These are phyloP conservation scores for Huntiella omanensis DNA, from an alignment of 2,329 filamentous ascomycete species.

Conservation along the genomic window DNA sequence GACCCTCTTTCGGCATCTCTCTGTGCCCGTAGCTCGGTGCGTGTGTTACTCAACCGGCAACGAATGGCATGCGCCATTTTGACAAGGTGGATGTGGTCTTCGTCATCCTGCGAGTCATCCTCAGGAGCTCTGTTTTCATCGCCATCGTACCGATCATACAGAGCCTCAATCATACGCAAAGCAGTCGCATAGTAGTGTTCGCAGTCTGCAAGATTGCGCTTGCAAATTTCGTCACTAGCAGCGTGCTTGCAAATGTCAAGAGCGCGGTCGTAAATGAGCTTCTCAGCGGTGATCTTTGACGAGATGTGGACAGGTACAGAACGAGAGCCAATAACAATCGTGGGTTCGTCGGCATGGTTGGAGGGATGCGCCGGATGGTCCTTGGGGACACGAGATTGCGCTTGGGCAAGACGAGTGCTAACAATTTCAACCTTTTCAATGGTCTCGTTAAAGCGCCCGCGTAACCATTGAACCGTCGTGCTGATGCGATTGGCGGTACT, in stretches of 20 bases:
- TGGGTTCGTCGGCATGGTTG: constrained; percentile 44
- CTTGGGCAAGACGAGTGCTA: constrained; percentile 70
- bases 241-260: constrained; percentile 91
- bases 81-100: constrained; percentile 54
- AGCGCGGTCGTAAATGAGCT: constrained; percentile 93
- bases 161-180: constrained; percentile 84
- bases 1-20: constrained; percentile 4
- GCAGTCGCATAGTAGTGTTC: constrained; percentile 88
- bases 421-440: constrained; percentile 91
- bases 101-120: constrained; percentile 20
- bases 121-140: constrained; percentile 21
- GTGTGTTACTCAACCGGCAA: not conserved
- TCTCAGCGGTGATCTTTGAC: constrained; percentile 81
- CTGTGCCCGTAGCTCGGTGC: constrained; percentile 3
- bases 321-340: constrained; percentile 39
- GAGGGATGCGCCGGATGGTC: constrained; percentile 74
- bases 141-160: constrained; percentile 61
- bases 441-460: constrained; percentile 87
- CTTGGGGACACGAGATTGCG: constrained; percentile 63
- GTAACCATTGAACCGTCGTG: constrained; percentile 87
- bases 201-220: constrained; percentile 70
- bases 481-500: constrained; percentile 57
- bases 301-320: constrained; percentile 69
- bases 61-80: constrained; percentile 17
- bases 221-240: constrained; percentile 88